Base-by-base conservation (phyloP, 2,329 filamentous ascomycete species). In the Colletotrichum scovillei region DNA sequence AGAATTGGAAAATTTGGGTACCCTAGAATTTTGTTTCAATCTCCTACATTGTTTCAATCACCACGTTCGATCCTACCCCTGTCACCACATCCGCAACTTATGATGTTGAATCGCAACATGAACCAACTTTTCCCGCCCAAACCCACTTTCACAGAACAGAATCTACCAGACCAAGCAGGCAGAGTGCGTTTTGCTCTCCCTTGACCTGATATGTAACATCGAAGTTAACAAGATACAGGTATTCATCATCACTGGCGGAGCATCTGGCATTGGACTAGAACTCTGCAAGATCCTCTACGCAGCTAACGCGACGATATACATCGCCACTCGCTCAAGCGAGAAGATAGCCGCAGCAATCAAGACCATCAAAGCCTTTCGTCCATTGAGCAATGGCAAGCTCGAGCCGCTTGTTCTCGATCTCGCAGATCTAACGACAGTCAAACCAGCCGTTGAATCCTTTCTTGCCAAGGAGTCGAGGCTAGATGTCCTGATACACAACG, bases 21-120 rank as follows among this genome's bases (percentile, higher is more conserved):
- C 19, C 2, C 0, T 4, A 4, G 12, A 4, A 5, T 16, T 32
- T 32, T 1, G 5, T n/a, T 22, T 2, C 4, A 2, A 49, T 1
- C 19, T 9, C 19, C 8, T 1, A 8, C 42, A 22, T 22, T 22
- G 4, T 11, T 22, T 5, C 3, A 42, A 6, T 19, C 6, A 8
- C 19, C 8, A 22, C 6, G 19, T 9, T 9, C 11, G 42, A 49
- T 11, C 3, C 7, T 1, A 4, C 1, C 19, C 19, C 19, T 11
- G n/a, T 8, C 3, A n/a, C 42, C 0, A n/a, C 7, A 16, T 46
- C 42, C 19, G 7, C 19, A 46, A n/a, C n/a, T 16, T 3, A n/a
- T 9, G 19, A 49, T 49, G 42, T 22, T 49, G 0, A 49, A 49
- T 22, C 42, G 42, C 19, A 49, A 49, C 8, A n/a, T 49, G 19